Percentiles rank a stretch among this genome's conserved stretches.
Conservation (phyloP, 202 grass and related monocot genomes). For the Elaeis oleifera region DNA sequence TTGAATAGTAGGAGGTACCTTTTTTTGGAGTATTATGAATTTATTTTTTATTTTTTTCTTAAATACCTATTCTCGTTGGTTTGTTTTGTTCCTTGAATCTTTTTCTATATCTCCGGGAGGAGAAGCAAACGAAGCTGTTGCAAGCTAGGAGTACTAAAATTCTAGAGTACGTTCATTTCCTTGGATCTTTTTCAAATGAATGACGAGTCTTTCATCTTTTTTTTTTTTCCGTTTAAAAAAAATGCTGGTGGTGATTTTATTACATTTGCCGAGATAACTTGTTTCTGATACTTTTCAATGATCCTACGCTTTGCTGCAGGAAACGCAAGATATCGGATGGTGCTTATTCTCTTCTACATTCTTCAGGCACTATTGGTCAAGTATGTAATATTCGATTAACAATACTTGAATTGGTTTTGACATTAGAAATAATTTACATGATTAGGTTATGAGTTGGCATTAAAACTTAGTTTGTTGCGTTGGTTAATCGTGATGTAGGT, state of each 20-base stretch:
- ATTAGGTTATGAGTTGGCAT: no score
- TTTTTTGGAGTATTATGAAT: slow-evolving; percentile 1
- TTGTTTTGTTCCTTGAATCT: slow-evolving; percentile 8
- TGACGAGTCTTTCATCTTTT: background rate
- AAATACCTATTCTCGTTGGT: background rate
- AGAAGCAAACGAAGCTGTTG: slow-evolving; percentile 64
- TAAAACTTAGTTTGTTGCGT: slow-evolving; percentile 9
- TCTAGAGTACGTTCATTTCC: slow-evolving; percentile 45
- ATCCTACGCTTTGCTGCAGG: slow-evolving; percentile 25
- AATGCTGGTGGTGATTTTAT: no score
- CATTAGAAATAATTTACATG: no score
- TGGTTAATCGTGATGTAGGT: slow-evolving; percentile 7
- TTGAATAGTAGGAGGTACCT: slow-evolving; percentile 42
- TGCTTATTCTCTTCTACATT: slow-evolving; percentile 57
- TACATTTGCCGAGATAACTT: background rate
- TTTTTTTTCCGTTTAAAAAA: background rate
- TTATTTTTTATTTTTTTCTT: background rate
- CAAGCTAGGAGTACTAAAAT: slow-evolving; percentile 58
- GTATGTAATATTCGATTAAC: slow-evolving; percentile 31
- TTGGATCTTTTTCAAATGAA: background rate
- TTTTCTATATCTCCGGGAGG: slow-evolving; percentile 40
- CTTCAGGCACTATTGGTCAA: slow-evolving; percentile 85
- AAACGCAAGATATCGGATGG: slow-evolving; percentile 71
- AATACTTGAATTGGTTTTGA: background rate
- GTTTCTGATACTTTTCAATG: background rate